Evolutionary conservation across 495 filamentous ascomycete genomes (phyloP).

Genomic region (Clavariopsis aquatica): DNA sequence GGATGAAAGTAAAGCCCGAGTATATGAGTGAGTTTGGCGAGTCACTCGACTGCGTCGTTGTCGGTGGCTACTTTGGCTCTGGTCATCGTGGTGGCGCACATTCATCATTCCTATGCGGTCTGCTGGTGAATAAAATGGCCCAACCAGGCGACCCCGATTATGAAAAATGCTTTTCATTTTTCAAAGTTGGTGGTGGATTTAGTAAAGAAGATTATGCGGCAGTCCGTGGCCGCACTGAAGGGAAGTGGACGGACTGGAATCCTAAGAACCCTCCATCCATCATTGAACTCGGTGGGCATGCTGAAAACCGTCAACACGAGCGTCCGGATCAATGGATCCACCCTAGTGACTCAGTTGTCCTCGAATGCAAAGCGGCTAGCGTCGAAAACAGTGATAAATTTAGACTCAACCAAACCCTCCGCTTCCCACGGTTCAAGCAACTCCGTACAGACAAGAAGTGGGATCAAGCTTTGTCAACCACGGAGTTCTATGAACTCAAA

Average conservation of each 20-base stretch:
- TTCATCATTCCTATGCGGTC: slow-evolving; percentile 83
- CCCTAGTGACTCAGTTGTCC: slow-evolving; percentile 80
- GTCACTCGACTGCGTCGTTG: slow-evolving; percentile 80
- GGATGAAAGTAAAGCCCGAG: slow-evolving; percentile 99
- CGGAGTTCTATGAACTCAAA: slow-evolving; percentile 75
- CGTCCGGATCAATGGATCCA: slow-evolving; percentile 92
- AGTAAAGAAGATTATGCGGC: slow-evolving; percentile 80
- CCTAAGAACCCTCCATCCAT: slow-evolving; percentile 71
- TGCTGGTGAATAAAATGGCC: slow-evolving; percentile 72
- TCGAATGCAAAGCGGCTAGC: slow-evolving; percentile 89
- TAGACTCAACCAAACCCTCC: slow-evolving; percentile 72
- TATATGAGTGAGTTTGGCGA: slow-evolving; percentile 98
- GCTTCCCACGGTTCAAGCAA: slow-evolving; percentile 89
- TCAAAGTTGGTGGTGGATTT: slow-evolving; percentile 94
- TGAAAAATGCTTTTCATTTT: slow-evolving; percentile 86
- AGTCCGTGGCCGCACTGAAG: slow-evolving; percentile 80
- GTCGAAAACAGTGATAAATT: slow-evolving; percentile 74
- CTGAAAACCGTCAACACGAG: slow-evolving; percentile 66
- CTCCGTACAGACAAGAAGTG: slow-evolving; percentile 81
- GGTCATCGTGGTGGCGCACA: slow-evolving; percentile 80
- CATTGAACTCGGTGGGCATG: slow-evolving; percentile 79
- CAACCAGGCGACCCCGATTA: slow-evolving; percentile 57
- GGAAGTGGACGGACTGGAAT: slow-evolving; percentile 90
- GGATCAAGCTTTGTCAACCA: slow-evolving; percentile 72
- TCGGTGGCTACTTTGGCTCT: slow-evolving; percentile 92